Conservation (phyloP, 2,329 filamentous ascomycete genomes). For the Ophiostoma quercus region DNA sequence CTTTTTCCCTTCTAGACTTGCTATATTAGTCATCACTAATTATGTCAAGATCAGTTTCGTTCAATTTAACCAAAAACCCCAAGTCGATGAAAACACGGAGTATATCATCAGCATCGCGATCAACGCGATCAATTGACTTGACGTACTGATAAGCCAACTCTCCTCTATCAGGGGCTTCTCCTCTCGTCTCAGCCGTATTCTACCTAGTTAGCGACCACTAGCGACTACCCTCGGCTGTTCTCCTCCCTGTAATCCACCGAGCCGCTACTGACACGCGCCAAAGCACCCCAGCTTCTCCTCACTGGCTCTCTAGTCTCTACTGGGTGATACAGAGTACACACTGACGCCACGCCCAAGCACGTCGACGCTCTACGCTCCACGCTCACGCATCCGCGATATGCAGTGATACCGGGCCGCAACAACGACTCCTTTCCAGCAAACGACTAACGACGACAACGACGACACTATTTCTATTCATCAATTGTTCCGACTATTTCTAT, state of each 20-base stretch:
- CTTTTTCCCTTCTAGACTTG: neutral
- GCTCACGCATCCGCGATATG: neutral
- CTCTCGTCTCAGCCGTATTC: neutral
- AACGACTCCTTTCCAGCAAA: neutral
- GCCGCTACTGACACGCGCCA: slow-evolving; percentile 4
- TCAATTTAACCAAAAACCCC: neutral
- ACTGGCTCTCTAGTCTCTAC: too few species aligned
- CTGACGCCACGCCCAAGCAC: slow-evolving; percentile 12
- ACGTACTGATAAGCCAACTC: neutral
- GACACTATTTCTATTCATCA: neutral
- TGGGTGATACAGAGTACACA: neutral
- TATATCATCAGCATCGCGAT: neutral
- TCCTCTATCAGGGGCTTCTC: neutral
- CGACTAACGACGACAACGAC: neutral
- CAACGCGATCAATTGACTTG: neutral
- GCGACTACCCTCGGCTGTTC: slow-evolving; percentile 11
- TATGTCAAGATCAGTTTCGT: neutral
- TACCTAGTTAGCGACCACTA: neutral
- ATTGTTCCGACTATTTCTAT: neutral
- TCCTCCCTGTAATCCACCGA: slow-evolving; percentile 13
- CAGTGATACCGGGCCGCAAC: slow-evolving; percentile 8
- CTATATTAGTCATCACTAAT: neutral
- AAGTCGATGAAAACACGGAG: too few species aligned
- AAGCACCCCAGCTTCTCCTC: neutral
- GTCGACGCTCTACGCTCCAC: too few species aligned